phyloP scores from a whole-genome alignment of 2,329 filamentous ascomycete genomes.

The Aureobasidium melanogenum region DNA sequence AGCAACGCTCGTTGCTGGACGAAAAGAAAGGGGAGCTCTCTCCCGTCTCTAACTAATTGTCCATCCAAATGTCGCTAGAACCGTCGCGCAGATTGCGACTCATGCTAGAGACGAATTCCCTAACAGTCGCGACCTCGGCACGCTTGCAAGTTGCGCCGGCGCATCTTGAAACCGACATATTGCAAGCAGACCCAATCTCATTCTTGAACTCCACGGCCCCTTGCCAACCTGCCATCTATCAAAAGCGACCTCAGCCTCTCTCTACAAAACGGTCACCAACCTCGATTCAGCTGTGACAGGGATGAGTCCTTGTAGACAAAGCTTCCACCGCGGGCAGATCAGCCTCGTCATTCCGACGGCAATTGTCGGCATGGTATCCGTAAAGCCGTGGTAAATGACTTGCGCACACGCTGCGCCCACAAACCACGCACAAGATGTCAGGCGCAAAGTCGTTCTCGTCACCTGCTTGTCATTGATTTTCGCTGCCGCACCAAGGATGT shows the following conservation, averaged over 20 bases:
- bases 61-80: background rate
- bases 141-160: constrained; percentile 2
- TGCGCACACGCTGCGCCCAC: constrained; percentile 2
- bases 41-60: background rate
- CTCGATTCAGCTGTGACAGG: background rate
- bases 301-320: background rate
- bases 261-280: background rate
- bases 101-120: background rate
- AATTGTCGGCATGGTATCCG: constrained; percentile 8
- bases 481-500: background rate
- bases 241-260: background rate
- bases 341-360: constrained; percentile 7
- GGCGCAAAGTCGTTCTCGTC: constrained; percentile 3
- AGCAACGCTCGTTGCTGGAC: background rate
- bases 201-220: background rate
- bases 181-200: background rate
- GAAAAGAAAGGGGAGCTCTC: background rate
- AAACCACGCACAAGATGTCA: background rate
- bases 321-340: constrained; percentile 1
- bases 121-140: constrained; percentile 6
- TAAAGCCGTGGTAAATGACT: background rate
- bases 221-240: background rate
- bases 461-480: background rate
- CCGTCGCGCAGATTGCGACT: constrained; percentile 3
- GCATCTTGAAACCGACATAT: constrained; percentile 4